Evolutionary conservation across 2,329 filamentous ascomycete species (phyloP).

Genomic region (Pleoardoris graminearum): DNA sequence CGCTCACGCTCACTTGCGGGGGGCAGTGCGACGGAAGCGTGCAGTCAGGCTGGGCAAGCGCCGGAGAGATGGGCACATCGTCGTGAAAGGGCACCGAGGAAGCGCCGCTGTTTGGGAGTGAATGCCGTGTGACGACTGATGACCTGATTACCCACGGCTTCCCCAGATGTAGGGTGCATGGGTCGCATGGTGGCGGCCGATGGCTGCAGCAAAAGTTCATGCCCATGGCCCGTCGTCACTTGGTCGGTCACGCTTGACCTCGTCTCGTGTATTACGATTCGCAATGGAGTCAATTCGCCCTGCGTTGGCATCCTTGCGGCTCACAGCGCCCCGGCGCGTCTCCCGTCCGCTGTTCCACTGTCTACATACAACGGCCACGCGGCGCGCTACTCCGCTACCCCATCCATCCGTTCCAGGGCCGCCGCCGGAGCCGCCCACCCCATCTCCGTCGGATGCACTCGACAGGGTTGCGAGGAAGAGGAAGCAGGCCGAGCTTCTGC

Average conservation of each 20-base stretch:
- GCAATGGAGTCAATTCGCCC: constrained; percentile 38
- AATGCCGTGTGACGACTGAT: not conserved
- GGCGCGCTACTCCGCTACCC: constrained; percentile 59
- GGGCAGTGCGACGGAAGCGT: not conserved
- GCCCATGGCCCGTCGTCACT: not conserved
- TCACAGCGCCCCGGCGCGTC: constrained; percentile 20
- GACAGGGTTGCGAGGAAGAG: constrained; percentile 54
- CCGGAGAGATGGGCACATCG: constrained; percentile 26
- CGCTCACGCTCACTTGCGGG: constrained; percentile 5
- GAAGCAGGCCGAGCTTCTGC: constrained; percentile 55
- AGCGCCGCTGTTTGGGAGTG: not conserved
- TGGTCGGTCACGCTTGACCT: not conserved
- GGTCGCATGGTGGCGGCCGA: not conserved
- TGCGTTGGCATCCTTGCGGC: constrained; percentile 25
- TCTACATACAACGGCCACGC: constrained; percentile 49
- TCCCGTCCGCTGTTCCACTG: constrained; percentile 37
- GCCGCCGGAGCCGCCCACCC: constrained; percentile 60
- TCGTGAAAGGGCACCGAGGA: constrained; percentile 14
- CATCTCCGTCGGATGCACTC: constrained; percentile 52
- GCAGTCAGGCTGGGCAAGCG: constrained; percentile 11
- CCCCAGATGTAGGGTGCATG: constrained; percentile 7
- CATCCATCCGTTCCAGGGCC: constrained; percentile 62
- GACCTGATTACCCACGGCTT: not conserved
- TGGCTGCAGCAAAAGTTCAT: constrained; percentile 3
- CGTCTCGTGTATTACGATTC: not conserved